Base-by-base conservation (phyloP, 139 green algal species). In the Pedinophyceae sp. region DNA sequence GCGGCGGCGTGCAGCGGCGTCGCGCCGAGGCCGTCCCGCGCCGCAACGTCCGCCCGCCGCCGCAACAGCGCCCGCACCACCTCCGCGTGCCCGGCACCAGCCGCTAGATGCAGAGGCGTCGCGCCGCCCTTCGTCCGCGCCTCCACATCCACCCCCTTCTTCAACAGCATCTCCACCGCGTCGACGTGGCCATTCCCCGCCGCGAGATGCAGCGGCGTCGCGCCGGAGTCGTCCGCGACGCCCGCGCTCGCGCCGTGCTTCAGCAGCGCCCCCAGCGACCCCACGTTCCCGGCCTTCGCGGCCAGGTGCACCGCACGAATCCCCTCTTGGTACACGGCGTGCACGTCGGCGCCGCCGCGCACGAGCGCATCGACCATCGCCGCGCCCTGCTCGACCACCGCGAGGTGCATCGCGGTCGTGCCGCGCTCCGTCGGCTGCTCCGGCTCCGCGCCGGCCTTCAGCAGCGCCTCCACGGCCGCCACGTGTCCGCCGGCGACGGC, bases 1-100 rank as follows among this genome's bases (percentile, higher is more conserved):
- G 34, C 34, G 19, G 57, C 57, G 3, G 30, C 50, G 3, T 52
- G 30, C 20, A 62, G 46, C 46, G 57, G 29, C 27, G 57, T 62
- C 7, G 25, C 24, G 27, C 57, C 57, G 3, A 56, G 30, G 3
- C 3, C 27, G 46, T 62, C 47, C 50, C 47, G 18, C 47, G 48
- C 48, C 15, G 52, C 57, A 17, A 43, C 27, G 16, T 30, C 24
- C 47, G 30, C 50, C 5, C 28, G 29, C 2, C 24, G 3, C 3
- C 50, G 7, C 4, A 55, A 50, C 15, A 62, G 48, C 13, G 30
- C 38, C 4, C 16, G 18, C 29, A 62, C n/a, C 16, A 49, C 27
- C 4, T 19, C 48, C 46, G 25, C 47, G 47, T 48, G 40, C 2
- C 57, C 30, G n/a, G 30, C 20, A n/a, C 34, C 15, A 27, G 57